phyloP scores from a whole-genome alignment of 139 green algal species.

The Chara braunii region DNA sequence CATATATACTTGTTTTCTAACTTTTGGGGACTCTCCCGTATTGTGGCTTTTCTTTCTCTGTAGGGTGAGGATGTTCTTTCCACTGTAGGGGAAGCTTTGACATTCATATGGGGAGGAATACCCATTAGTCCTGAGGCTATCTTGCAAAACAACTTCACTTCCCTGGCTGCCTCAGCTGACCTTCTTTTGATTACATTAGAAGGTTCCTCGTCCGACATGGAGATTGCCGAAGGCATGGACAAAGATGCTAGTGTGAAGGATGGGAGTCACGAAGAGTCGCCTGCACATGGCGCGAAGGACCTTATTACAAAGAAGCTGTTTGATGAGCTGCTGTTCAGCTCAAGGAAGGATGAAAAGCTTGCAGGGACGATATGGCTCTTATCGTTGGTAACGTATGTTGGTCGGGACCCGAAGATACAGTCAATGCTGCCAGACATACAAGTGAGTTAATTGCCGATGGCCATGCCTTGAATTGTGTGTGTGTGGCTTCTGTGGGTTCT shows the following conservation, averaged over 20 bases:
- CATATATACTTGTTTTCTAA: too few relatives aligned
- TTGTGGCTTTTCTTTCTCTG: too few relatives aligned
- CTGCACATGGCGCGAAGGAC: neutral
- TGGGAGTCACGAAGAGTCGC: neutral
- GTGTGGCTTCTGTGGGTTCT: too few relatives aligned
- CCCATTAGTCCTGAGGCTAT: slow-evolving; percentile 45
- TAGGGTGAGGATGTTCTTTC: slow-evolving; percentile 67
- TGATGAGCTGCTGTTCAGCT: slow-evolving; percentile 52
- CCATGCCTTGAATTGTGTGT: neutral
- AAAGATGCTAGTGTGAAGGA: neutral
- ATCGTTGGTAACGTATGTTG: slow-evolving; percentile 62
- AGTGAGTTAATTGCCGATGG: neutral
- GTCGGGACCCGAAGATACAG: slow-evolving; percentile 45
- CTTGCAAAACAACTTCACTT: slow-evolving; percentile 39
- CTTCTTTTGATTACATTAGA: too few relatives aligned
- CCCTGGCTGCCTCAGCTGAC: slow-evolving; percentile 30
- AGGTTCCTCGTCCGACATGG: neutral
- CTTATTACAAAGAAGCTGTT: slow-evolving; percentile 43
- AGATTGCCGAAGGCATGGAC: neutral
- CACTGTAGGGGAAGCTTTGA: slow-evolving; percentile 68
- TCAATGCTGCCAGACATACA: slow-evolving; percentile 49
- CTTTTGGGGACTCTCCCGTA: slow-evolving; percentile 45
- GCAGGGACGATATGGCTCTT: slow-evolving; percentile 70
- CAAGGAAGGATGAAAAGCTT: slow-evolving; percentile 53
- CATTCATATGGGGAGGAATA: slow-evolving; percentile 62